Evolutionary conservation across 129 eudicot genomes (phyloP).

Genomic region (Arctium lappa): DNA sequence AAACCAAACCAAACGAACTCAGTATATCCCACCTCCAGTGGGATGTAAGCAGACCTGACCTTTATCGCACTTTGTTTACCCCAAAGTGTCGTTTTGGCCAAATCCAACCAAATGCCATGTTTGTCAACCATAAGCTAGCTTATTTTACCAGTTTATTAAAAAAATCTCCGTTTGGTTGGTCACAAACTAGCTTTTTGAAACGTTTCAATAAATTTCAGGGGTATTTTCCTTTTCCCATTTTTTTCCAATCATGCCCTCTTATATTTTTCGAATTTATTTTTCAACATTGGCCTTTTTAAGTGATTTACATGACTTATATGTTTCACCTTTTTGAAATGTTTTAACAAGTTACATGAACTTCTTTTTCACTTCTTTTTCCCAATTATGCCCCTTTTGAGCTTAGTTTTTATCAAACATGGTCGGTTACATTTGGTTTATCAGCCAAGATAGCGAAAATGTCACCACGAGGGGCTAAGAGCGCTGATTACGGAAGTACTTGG

Average conservation of each 20-base stretch:
- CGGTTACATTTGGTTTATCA: not conserved
- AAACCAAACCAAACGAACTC: not conserved
- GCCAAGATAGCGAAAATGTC: not conserved
- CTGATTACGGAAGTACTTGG: not conserved
- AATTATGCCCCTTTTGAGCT: no score
- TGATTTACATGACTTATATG: not conserved
- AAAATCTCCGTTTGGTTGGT: not conserved
- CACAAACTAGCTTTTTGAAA: no score
- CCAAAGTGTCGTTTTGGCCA: not conserved
- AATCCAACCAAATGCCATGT: not conserved
- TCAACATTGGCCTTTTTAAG: no score
- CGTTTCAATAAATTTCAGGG: no score
- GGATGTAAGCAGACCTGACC: not conserved
- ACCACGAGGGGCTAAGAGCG: no score
- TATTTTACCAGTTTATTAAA: no score
- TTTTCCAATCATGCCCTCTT: not conserved
- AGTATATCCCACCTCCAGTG: no score
- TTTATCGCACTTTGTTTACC: not conserved
- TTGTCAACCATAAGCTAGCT: not conserved
- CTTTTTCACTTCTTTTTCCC: not conserved
- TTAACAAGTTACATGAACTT: not conserved
- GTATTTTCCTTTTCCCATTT: no score
- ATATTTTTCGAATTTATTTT: no score
- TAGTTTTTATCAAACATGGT: not conserved
- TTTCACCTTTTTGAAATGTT: not conserved